These are phyloP conservation scores for Malassezia equina DNA, from an alignment of 1,284 basidiomycete genomes.

Conservation along the genomic window DNA sequence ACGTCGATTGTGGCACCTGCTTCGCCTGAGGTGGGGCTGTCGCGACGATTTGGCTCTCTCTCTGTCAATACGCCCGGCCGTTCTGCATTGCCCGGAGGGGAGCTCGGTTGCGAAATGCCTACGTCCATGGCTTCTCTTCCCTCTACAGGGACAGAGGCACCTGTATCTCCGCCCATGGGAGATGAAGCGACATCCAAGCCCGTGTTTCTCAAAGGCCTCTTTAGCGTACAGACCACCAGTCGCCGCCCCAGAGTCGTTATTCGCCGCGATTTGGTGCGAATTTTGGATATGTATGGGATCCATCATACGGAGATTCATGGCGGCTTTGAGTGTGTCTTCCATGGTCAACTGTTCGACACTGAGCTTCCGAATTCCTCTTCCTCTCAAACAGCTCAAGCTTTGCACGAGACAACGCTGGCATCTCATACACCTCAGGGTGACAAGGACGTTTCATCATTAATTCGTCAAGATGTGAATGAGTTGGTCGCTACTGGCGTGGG, in stretches of 20 bases:
- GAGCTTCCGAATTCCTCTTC: slow-evolving; percentile 59
- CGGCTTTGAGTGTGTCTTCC: slow-evolving; percentile 90
- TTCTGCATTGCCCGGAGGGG: neutral
- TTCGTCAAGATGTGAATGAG: neutral
- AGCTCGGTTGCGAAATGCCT: neutral
- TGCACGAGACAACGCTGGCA: slow-evolving; percentile 40
- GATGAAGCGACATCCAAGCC: slow-evolving; percentile 33
- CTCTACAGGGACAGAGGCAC: neutral
- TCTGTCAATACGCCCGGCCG: slow-evolving; percentile 32
- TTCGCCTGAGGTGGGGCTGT: slow-evolving; percentile 8
- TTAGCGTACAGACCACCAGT: slow-evolving; percentile 76
- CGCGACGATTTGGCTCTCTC: slow-evolving; percentile 37
- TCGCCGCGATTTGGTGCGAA: slow-evolving; percentile 71
- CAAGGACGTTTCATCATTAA: neutral
- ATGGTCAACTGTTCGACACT: slow-evolving; percentile 76
- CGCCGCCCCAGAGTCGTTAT: slow-evolving; percentile 73
- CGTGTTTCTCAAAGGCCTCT: slow-evolving; percentile 49
- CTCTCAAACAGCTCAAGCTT: neutral
- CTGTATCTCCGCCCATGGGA: slow-evolving; percentile 11
- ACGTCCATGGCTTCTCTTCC: neutral
- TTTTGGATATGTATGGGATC: slow-evolving; percentile 85
- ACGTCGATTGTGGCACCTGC: neutral
- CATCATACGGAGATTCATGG: slow-evolving; percentile 79
- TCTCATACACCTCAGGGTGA: neutral
- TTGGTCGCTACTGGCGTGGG: slow-evolving; percentile 14